These are phyloP conservation scores for Phylloporus arenicola DNA, from an alignment of 768 basidiomycete species.

Conservation along the genomic window DNA sequence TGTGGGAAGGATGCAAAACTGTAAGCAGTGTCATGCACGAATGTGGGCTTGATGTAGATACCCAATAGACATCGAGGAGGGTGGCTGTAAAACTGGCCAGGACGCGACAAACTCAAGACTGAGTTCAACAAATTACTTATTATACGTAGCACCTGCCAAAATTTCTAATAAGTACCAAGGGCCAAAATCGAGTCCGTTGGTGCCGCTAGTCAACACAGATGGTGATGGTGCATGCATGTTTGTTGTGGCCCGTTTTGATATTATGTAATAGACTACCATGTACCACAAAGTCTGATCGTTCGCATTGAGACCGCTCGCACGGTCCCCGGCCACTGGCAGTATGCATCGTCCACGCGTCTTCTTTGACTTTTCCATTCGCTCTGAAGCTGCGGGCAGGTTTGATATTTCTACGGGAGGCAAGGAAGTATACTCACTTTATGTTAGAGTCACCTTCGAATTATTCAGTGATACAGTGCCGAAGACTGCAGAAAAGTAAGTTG, in stretches of 20 bases:
- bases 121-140: no score
- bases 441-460: slow-evolving; percentile 70
- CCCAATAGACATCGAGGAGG: not conserved
- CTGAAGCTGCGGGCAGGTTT: slow-evolving; percentile 52
- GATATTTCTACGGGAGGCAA: slow-evolving; percentile 3
- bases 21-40: slow-evolving; percentile 13
- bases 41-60: slow-evolving; percentile 1
- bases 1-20: slow-evolving; percentile 20
- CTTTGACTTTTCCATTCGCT: slow-evolving; percentile 56
- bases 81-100: not conserved
- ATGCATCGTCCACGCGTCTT: slow-evolving; percentile 63
- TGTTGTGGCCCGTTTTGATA: not conserved
- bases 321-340: not conserved
- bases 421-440: slow-evolving; percentile 9
- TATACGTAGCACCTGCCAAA: no score
- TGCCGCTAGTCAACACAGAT: not conserved
- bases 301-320: no score
- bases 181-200: not conserved
- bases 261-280: slow-evolving; percentile 11
- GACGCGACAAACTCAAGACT: not conserved
- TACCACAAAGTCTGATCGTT: no score
- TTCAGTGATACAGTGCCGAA: slow-evolving; percentile 68
- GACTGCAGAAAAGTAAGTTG: slow-evolving; percentile 71
- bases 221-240: not conserved
- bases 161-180: no score